Evolutionary conservation across 2,329 filamentous ascomycete genomes (phyloP).

Genomic region (Aquanectria penicillioides): DNA sequence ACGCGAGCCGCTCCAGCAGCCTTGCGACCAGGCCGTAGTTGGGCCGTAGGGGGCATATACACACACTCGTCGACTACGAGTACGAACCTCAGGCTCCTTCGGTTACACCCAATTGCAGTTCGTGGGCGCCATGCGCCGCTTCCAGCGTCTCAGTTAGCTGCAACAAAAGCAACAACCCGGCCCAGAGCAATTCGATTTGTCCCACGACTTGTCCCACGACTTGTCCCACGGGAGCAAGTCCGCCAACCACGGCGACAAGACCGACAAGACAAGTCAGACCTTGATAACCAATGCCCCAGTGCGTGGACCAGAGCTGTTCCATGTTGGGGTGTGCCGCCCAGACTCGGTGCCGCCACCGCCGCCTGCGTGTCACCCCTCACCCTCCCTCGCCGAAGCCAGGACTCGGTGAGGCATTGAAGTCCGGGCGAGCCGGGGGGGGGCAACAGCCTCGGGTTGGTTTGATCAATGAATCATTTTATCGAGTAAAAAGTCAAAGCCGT

Average conservation of each 20-base stretch:
- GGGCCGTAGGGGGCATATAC: constrained; percentile 7
- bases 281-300: constrained; percentile 29
- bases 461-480: constrained; percentile 12
- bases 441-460: constrained; percentile 25
- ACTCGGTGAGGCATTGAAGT: constrained; percentile 39
- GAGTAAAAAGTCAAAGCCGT: constrained; percentile 3
- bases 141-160: constrained; percentile 6
- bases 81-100: constrained; percentile 11
- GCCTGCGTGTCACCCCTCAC: constrained; percentile 22
- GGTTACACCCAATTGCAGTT: background rate
- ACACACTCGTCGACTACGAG: background rate
- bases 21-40: constrained; percentile 13
- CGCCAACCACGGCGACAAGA: constrained; percentile 37
- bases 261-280: constrained; percentile 27
- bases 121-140: constrained; percentile 2
- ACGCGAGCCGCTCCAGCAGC: constrained; percentile 2
- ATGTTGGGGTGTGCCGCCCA: constrained; percentile 29
- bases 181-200: no score
- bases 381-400: constrained; percentile 33
- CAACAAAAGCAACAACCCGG: background rate
- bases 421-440: constrained; percentile 37
- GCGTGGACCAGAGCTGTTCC: constrained; percentile 38
- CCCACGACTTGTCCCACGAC: no score
- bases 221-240: constrained; percentile 31
- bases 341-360: constrained; percentile 32